phyloP scores from a whole-genome alignment of 2,329 filamentous ascomycete genomes.

The Periconia sp. region DNA sequence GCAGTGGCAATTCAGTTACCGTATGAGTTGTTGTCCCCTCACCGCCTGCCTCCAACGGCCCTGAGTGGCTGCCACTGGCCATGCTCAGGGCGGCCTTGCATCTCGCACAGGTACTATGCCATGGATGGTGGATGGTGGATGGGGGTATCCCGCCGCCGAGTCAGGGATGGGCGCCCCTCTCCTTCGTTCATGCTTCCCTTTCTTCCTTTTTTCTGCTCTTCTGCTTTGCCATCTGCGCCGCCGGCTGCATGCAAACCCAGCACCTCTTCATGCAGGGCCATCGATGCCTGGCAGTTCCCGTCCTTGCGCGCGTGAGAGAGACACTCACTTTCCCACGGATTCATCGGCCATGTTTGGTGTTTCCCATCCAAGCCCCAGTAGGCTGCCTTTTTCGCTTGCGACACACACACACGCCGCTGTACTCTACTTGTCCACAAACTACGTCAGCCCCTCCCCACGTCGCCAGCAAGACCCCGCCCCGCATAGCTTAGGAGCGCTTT shows the following conservation, averaged over 20 bases:
- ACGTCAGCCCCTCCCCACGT: too few species aligned
- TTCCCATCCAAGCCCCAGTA: too few species aligned
- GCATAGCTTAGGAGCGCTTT: too few species aligned
- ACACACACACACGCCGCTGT: too few species aligned
- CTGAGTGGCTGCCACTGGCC: slow-evolving; percentile 16
- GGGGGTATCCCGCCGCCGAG: slow-evolving; percentile 1
- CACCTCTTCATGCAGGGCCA: slow-evolving; percentile 2
- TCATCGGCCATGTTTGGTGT: too few species aligned
- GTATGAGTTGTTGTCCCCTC: slow-evolving; percentile 17
- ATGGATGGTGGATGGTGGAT: too few species aligned
- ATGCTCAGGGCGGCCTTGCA: slow-evolving; percentile 21
- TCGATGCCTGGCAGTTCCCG: slow-evolving; percentile 6
- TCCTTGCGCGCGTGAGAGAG: background rate
- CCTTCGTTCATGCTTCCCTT: background rate
- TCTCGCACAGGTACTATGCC: too few species aligned
- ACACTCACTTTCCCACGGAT: too few species aligned
- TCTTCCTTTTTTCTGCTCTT: background rate
- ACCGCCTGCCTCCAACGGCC: slow-evolving; percentile 13
- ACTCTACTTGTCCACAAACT: too few species aligned
- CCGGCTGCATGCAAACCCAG: background rate
- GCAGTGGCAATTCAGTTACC: slow-evolving; percentile 13
- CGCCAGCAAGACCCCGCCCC: too few species aligned
- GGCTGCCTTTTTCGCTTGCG: too few species aligned
- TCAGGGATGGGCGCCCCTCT: background rate
- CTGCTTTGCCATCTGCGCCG: background rate